Conservation (phyloP, 371 early-diverging fungal genomes). For the Mortierella sp. region DNA sequence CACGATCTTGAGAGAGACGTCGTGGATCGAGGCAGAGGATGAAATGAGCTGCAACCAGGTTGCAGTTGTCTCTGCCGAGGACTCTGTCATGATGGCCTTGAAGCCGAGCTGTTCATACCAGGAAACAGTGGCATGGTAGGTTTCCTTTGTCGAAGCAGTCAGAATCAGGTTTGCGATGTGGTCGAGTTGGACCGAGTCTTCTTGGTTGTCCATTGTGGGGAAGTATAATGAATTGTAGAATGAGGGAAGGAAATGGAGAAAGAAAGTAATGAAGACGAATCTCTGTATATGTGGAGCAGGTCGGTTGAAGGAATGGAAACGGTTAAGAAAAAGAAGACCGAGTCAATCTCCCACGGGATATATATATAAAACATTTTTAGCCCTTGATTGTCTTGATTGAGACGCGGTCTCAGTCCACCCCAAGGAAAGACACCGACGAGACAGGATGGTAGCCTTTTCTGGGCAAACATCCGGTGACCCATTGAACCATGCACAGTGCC, state of each 20-base stretch:
- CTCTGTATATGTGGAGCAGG: too few species aligned
- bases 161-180: slow-evolving; percentile 44
- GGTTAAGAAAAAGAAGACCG: slow-evolving; percentile 4
- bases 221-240: neutral
- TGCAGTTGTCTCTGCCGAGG: slow-evolving; percentile 30
- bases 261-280: slow-evolving; percentile 1
- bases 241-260: neutral
- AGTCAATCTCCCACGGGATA: too few species aligned
- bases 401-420: too few species aligned
- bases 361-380: neutral
- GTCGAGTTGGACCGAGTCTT: slow-evolving; percentile 28
- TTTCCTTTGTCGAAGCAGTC: slow-evolving; percentile 41
- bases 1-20: slow-evolving; percentile 40
- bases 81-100: slow-evolving; percentile 54
- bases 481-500: too few species aligned
- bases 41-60: slow-evolving; percentile 54
- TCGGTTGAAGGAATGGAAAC: neutral
- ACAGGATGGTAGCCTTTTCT: too few species aligned
- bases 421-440: too few species aligned
- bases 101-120: slow-evolving; percentile 52
- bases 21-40: slow-evolving; percentile 16
- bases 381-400: too few species aligned
- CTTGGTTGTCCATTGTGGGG: slow-evolving; percentile 24
- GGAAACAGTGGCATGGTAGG: slow-evolving; percentile 38
- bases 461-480: too few species aligned